Evolutionary conservation across 228 moss, liverwort and hornwort species (phyloP), one percentile per base, ranked within the genome.

Genomic region (Sphagnum magellanicum): DNA sequence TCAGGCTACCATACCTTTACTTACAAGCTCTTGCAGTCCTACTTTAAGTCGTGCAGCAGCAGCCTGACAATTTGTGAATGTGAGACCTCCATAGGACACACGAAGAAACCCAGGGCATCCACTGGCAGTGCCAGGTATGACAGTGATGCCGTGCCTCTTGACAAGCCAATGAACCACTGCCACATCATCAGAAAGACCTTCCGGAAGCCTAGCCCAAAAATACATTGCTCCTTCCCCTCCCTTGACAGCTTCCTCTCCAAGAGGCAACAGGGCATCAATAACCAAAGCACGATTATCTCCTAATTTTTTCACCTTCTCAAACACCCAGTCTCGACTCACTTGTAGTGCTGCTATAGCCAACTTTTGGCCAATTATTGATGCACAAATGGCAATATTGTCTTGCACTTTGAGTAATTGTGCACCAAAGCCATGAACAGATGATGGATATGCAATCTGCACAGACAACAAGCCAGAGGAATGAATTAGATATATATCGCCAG

Each of bases 171-270:
- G 58, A 0, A 89, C 86, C 4, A 94, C 74, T 0, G 90, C 92
- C 4, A 97, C 85, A 59, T 97, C 97, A n/a, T 97, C 97, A 3
- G 82, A 16, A 32, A 76, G 52, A 0, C 63, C 64, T 8, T 81
- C 81, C 4, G 98, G 98, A 50, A 98, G 79, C 51, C 79, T 86
- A 6, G 88, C 98, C 98, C 98, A 98, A 48, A 93, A 78, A 63
- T 98, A 98, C 14, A 98, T 98, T 49, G 98, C 94, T 6, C 98
- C 98, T 78, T 98, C 94, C 1, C 98, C 98, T 64, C 98, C 98
- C 76, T 88, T 92, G 53, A 94, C 90, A 12, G 92, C 89, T 11
- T 73, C 90, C 12, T 75, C 67, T 13, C 94, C 98, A 6, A 98
- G 72, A 0, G 94, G 92, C 4, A 76, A 69, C 6, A 98, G 78